Evolutionary conservation across 73 alveolate species (phyloP).

Genomic region (Paramecium caudatum): DNA sequence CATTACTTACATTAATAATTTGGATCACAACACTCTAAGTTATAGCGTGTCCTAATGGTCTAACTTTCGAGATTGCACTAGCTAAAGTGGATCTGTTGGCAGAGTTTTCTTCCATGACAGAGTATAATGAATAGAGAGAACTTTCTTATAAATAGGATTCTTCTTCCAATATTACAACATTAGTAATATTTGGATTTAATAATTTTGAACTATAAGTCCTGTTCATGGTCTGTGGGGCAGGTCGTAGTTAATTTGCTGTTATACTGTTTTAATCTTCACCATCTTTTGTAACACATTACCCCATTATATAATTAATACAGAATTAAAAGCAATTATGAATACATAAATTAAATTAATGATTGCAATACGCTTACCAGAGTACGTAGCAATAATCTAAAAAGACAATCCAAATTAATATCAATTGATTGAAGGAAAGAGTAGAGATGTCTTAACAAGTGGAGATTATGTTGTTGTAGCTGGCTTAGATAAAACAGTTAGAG

Average conservation of each 20-base stretch:
- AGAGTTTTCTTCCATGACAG: constrained; percentile 12
- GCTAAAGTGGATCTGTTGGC: constrained; percentile 9
- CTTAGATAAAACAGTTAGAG: constrained; percentile 46
- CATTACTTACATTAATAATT: constrained; percentile 49
- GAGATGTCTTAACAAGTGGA: not conserved
- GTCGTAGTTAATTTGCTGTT: not conserved
- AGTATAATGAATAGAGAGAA: constrained; percentile 25
- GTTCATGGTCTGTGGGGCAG: not conserved
- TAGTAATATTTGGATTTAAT: not conserved
- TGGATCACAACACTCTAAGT: not conserved
- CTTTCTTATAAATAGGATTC: constrained; percentile 18
- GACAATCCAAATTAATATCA: not conserved
- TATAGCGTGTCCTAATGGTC: not conserved
- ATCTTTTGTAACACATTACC: constrained; percentile 12
- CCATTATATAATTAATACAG: constrained; percentile 13
- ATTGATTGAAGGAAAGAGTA: not conserved
- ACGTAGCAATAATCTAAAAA: not conserved
- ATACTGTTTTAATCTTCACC: constrained; percentile 11
- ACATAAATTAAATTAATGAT: not conserved
- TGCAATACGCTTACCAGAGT: not conserved
- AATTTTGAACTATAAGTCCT: constrained; percentile 16
- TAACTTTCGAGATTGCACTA: constrained; percentile 27
- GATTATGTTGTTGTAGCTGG: not conserved
- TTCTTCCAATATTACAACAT: constrained; percentile 38
- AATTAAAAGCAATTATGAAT: not conserved